These are phyloP conservation scores for Cladosporium sp. DNA, from an alignment of 2,329 filamentous ascomycete genomes.

Conservation along the genomic window DNA sequence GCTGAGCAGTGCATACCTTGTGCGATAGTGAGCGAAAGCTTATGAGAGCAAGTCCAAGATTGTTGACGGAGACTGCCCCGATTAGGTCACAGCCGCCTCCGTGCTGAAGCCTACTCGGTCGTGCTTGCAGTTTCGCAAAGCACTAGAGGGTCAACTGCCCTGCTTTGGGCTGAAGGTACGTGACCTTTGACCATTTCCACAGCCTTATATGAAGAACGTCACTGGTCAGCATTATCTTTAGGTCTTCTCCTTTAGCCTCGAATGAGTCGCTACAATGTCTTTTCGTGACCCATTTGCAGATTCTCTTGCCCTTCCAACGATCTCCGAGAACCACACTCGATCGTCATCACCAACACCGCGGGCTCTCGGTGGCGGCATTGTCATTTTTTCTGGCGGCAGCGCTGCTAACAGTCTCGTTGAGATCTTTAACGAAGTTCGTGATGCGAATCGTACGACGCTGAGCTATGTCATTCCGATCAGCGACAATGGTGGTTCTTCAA, in stretches of 20 bases:
- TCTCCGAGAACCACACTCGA: constrained; percentile 22
- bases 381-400: constrained; percentile 88
- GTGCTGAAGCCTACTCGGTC: neutral
- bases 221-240: neutral
- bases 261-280: neutral
- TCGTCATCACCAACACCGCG: constrained; percentile 26
- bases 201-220: neutral
- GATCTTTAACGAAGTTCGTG: constrained; percentile 67
- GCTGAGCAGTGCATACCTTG: neutral
- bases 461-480: constrained; percentile 93
- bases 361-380: constrained; percentile 55
- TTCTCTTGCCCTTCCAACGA: neutral
- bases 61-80: neutral
- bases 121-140: neutral
- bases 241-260: neutral
- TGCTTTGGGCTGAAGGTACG: neutral
- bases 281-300: constrained; percentile 10
- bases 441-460: constrained; percentile 66
- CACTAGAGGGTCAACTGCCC: neutral
- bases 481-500: constrained; percentile 93
- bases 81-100: neutral
- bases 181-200: neutral
- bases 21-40: neutral
- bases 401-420: constrained; percentile 95
- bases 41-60: neutral